Evolutionary conservation across 2,329 filamentous ascomycete species (phyloP).

Genomic region (Exserohilum rostratum): DNA sequence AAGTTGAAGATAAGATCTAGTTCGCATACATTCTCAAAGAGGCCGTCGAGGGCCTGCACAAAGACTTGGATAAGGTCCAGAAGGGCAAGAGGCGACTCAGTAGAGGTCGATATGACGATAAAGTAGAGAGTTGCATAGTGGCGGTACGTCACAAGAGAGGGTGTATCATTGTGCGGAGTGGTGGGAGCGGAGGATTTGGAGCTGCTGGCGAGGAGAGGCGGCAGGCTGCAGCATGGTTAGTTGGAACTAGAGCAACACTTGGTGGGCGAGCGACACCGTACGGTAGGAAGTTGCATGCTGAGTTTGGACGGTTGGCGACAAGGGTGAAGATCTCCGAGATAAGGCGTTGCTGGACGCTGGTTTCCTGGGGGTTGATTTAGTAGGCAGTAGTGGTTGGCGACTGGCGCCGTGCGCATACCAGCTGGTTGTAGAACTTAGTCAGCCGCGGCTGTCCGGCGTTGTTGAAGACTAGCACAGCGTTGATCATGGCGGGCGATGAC

Average conservation of each 20-base stretch:
- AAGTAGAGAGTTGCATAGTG: conserved; percentile 99
- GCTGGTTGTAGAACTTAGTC: conserved; percentile 98
- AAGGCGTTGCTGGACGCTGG: conserved; percentile 92
- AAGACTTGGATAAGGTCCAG: conserved; percentile 98
- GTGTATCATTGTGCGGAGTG: conserved; percentile 81
- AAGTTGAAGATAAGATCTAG: conserved; percentile 99
- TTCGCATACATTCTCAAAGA: conserved; percentile 99
- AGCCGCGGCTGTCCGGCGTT: conserved; percentile 95
- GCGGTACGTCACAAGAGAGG: conserved; percentile 94
- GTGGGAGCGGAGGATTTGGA: conserved; percentile 51
- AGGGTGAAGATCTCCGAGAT: conserved; percentile 98
- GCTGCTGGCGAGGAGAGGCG: conserved; percentile 63
- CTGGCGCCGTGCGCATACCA: conserved; percentile 67
- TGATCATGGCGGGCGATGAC: conserved; percentile 74
- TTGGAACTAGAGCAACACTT: conserved; percentile 41
- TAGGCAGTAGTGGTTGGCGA: conserved; percentile 21
- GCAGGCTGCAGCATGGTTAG: conserved; percentile 64
- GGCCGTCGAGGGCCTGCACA: conserved; percentile 89
- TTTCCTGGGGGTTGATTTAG: conserved; percentile 68
- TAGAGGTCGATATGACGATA: conserved; percentile 95
- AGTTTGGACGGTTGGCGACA: conserved; percentile 87
- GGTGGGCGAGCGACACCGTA: conserved; percentile 38
- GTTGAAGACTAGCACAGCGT: conserved; percentile 98
- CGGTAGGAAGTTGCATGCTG: conserved; percentile 96
- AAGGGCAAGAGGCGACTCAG: conserved; percentile 91